Evolutionary conservation across 495 filamentous ascomycete species (phyloP), one percentile per base, ranked within the genome.

Genomic region (Astrothelium macrocarpum): DNA sequence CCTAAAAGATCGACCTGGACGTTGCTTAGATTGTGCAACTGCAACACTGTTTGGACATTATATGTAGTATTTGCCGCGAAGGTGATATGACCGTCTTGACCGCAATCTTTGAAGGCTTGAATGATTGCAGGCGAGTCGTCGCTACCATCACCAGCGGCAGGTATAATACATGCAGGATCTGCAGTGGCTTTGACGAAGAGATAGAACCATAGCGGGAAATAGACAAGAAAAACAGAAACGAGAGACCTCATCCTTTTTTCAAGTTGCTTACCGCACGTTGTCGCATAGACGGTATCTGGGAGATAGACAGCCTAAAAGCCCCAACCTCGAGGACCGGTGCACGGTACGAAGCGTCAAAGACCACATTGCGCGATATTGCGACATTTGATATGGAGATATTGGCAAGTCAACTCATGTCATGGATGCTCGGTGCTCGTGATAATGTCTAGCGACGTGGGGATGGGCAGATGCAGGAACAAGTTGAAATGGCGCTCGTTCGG

Each of bases 1-100:
- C 77, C 76, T 16, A 67, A 62, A 2, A 78, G 56, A 20, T 68
- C 67, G n/a, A 77, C 70, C 2, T 74, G 49, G 11, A 56, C 49
- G 16, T 56, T 26, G 25, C 23, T 28, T 9, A 56, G 49, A 29
- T 56, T 56, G 49, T 56, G 49, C 4, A 56, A 20, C 16, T 56
- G 49, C 20, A 56, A 29, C 7, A 56, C 49, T 11, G 49, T 56
- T 16, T 56, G 49, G 26, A 56, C 49, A 29, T 56, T 28, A 25
- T 56, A 56, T 2, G 49, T 56, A 11, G 49, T 56, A 29, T 56
- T 56, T 29, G 20, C 49, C 29, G 20, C 9, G 29, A 56, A 56
- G 9, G 25, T 56, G 5, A 56, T 16, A 10, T 29, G 49, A 56
- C 49, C 49, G 29, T 25, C 25, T 28, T 56, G 20, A 16, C 49